Percentiles rank a stretch among this genome's conserved stretches.
These are phyloP conservation scores for Coemansia sp. DNA, from an alignment of 192 early-diverging fungal species.

Conservation along the genomic window DNA sequence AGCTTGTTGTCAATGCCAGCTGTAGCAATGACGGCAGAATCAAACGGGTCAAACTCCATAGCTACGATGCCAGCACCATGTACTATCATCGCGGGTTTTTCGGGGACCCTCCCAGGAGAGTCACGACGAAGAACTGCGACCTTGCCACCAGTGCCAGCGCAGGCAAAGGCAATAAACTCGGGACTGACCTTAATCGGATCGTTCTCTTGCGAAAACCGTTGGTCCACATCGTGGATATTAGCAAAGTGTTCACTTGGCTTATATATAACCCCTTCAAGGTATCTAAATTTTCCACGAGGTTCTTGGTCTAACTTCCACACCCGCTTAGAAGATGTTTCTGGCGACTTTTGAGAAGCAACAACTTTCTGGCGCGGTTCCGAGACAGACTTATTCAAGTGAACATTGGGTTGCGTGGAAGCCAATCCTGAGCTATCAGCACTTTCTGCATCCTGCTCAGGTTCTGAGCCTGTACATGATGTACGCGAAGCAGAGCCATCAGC, in stretches of 20 bases:
- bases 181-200: slow-evolving; percentile 52
- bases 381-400: neutral
- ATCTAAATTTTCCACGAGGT: slow-evolving; percentile 57
- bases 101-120: slow-evolving; percentile 64
- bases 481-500: neutral
- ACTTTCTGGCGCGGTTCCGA: neutral
- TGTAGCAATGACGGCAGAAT: slow-evolving; percentile 44
- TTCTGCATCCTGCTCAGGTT: neutral
- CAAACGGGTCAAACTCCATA: slow-evolving; percentile 77
- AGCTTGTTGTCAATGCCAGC: slow-evolving; percentile 39
- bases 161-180: slow-evolving; percentile 69
- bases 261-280: slow-evolving; percentile 60
- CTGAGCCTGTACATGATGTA: neutral
- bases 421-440: too few species aligned
- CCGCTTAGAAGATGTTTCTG: neutral
- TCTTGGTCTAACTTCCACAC: neutral
- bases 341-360: neutral
- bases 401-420: neutral
- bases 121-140: slow-evolving; percentile 66
- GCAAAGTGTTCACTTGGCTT: slow-evolving; percentile 67
- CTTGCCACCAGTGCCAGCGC: slow-evolving; percentile 78
- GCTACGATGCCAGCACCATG: slow-evolving; percentile 61
- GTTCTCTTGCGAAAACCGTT: slow-evolving; percentile 38
- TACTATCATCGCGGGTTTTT: slow-evolving; percentile 28
- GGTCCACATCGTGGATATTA: slow-evolving; percentile 52